Conservation (phyloP, 192 early-diverging fungal species). For the Coemansia sp. region DNA sequence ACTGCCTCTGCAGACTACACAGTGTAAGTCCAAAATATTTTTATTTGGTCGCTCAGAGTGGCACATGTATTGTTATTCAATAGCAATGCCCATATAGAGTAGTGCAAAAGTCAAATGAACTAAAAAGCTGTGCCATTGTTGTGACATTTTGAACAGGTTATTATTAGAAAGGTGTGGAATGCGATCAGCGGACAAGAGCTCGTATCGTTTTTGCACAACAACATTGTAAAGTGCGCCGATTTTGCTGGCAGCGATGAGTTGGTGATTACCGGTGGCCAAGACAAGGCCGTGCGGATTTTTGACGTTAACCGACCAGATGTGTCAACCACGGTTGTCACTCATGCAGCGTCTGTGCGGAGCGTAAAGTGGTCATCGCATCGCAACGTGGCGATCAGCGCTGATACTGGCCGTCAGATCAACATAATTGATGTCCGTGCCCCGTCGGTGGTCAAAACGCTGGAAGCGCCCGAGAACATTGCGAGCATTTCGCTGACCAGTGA, state of each 20-base stretch:
- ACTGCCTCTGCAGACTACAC: conserved; percentile 95
- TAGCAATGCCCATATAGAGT: no score
- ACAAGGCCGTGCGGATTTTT: conserved; percentile 80
- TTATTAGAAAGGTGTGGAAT: conserved; percentile 77
- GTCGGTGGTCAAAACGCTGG: conserved; percentile 57
- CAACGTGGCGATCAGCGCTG: conserved; percentile 61
- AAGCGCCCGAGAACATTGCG: conserved; percentile 66
- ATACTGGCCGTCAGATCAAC: conserved; percentile 58
- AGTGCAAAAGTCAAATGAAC: background rate
- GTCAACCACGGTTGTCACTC: conserved; percentile 37
- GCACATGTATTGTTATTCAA: background rate
- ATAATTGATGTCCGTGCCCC: conserved; percentile 76
- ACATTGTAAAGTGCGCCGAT: conserved; percentile 85
- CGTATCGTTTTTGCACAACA: conserved; percentile 69
- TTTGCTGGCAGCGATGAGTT: conserved; percentile 66
- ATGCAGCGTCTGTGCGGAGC: conserved; percentile 33
- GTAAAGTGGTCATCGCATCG: conserved; percentile 45
- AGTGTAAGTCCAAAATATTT: conserved; percentile 55
- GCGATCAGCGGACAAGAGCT: conserved; percentile 74
- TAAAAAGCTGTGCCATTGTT: no score
- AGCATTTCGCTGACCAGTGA: conserved; percentile 75
- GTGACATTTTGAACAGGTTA: no score
- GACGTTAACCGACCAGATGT: conserved; percentile 61
- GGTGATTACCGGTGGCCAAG: conserved; percentile 80
- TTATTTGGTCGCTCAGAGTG: background rate